These are phyloP conservation scores for Russula lepida DNA, from an alignment of 768 basidiomycete genomes.

Conservation along the genomic window DNA sequence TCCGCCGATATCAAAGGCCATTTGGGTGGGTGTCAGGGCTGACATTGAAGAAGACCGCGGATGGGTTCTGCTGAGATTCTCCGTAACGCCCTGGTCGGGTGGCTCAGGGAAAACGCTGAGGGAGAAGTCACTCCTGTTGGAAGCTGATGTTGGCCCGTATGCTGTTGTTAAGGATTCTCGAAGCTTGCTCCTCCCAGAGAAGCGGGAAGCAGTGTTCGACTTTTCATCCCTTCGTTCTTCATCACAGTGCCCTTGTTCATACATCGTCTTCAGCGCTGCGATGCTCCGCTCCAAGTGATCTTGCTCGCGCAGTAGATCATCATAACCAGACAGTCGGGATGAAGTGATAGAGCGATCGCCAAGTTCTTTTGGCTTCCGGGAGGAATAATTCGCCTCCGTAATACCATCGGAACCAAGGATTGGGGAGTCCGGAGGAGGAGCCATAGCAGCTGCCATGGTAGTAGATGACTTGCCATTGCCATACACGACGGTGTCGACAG, in stretches of 20 bases:
- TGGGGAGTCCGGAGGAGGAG: slow-evolving; percentile 5
- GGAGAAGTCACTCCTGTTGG: slow-evolving; percentile 46
- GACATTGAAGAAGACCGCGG: not conserved
- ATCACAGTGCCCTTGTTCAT: slow-evolving; percentile 21
- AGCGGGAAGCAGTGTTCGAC: not conserved
- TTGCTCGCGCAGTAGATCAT: slow-evolving; percentile 48
- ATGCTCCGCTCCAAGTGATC: slow-evolving; percentile 58
- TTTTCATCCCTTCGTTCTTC: not conserved
- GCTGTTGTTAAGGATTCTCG: slow-evolving; percentile 12
- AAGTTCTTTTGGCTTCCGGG: not conserved
- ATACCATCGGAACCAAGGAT: not conserved
- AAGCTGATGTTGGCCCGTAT: slow-evolving; percentile 15
- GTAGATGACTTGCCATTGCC: not conserved
- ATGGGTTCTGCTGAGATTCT: not conserved
- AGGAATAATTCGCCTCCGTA: not conserved
- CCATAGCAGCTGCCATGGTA: not conserved
- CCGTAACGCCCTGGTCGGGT: slow-evolving; percentile 28
- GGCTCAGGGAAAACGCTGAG: slow-evolving; percentile 64
- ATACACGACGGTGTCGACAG: not conserved
- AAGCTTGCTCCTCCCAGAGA: not conserved
- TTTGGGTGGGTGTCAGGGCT: slow-evolving; percentile 21
- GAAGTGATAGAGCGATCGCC: slow-evolving; percentile 12
- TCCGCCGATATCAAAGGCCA: slow-evolving; percentile 23
- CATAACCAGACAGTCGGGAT: slow-evolving; percentile 25
- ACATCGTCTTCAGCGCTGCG: slow-evolving; percentile 40